phyloP scores from a whole-genome alignment of 805 yeast species.

The Starmerella vaccinii region DNA sequence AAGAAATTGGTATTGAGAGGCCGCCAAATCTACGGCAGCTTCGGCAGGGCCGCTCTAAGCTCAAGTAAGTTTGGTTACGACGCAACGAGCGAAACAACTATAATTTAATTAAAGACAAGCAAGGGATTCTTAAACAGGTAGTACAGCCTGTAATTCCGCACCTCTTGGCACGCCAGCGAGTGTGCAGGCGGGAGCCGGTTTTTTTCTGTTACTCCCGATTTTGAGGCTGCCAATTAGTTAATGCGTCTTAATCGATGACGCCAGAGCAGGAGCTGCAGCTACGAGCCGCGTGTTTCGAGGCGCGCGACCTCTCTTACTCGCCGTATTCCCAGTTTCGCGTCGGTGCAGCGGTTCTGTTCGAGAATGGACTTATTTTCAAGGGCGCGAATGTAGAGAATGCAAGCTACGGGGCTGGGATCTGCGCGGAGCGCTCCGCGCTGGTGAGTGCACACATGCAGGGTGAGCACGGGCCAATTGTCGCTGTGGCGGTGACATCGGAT shows the following conservation, averaged over 20 bases:
- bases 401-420: slow-evolving; percentile 66
- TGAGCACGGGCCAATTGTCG: slow-evolving; percentile 35
- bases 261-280: slow-evolving; percentile 12
- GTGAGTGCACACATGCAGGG: slow-evolving; percentile 43
- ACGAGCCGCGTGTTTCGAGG: slow-evolving; percentile 29
- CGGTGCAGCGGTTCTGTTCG: slow-evolving; percentile 63
- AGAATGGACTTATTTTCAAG: slow-evolving; percentile 38
- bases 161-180: too few relatives aligned
- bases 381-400: slow-evolving; percentile 96
- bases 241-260: slow-evolving; percentile 7
- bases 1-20: slow-evolving; percentile 57
- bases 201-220: too few relatives aligned
- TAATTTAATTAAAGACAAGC: too few relatives aligned
- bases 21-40: slow-evolving; percentile 72
- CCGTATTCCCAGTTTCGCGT: slow-evolving; percentile 76
- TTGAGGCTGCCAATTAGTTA: too few relatives aligned
- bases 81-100: too few relatives aligned
- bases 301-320: slow-evolving; percentile 46
- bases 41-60: slow-evolving; percentile 13
- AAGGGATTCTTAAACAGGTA: too few relatives aligned
- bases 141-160: too few relatives aligned
- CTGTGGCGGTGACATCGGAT: slow-evolving; percentile 61
- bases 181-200: too few relatives aligned
- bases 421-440: slow-evolving; percentile 67
- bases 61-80: too few relatives aligned